Evolutionary conservation across 2,329 filamentous ascomycete species (phyloP).

Genomic region (Arthroderma sp.): DNA sequence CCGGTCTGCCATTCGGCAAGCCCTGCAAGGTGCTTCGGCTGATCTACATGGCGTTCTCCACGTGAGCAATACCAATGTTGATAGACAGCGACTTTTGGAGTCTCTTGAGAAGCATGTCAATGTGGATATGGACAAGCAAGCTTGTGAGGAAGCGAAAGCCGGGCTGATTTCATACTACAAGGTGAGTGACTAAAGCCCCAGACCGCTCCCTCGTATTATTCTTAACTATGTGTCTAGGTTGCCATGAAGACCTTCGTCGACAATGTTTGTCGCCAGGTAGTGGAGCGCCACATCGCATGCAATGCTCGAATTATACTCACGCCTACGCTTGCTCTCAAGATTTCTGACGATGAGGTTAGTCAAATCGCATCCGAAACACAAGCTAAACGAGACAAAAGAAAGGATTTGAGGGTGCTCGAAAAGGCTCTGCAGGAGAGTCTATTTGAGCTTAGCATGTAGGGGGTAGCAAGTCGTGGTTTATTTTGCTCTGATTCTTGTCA

Average conservation of each 20-base stretch:
- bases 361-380: no score
- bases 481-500: no score
- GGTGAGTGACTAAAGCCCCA: constrained; percentile 6
- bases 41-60: constrained; percentile 7
- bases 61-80: constrained; percentile 1
- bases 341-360: no score
- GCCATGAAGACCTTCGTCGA: constrained; percentile 17
- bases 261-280: constrained; percentile 16
- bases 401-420: no score
- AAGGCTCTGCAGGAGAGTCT: no score
- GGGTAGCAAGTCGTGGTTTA: no score
- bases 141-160: constrained; percentile 13
- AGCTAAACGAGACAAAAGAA: no score
- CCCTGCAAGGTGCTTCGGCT: not conserved
- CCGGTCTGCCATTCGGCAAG: not conserved
- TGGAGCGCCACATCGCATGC: constrained; percentile 23
- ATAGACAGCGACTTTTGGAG: constrained; percentile 1
- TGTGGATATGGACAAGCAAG: constrained; percentile 13
- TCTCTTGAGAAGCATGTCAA: constrained; percentile 9
- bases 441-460: no score
- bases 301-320: no score
- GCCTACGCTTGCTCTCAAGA: no score
- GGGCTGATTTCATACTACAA: constrained; percentile 16
- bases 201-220: not conserved
- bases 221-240: constrained; percentile 10